Evolutionary conservation across 2,329 filamentous ascomycete genomes (phyloP), one percentile per base, ranked within the genome.

Genomic region (Ilyonectria sp.): DNA sequence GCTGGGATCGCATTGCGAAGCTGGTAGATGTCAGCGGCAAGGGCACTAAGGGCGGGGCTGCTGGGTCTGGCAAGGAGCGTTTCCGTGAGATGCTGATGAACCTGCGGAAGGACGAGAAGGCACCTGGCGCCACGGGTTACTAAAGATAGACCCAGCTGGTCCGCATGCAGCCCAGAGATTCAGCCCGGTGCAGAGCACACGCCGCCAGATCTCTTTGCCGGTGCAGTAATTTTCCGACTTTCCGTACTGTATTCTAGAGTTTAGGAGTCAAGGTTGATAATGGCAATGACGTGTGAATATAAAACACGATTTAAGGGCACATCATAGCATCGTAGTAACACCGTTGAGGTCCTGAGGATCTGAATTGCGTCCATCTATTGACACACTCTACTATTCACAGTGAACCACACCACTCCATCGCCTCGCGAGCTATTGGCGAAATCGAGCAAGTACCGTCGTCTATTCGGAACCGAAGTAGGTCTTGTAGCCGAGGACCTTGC

Each of bases 1-100:
- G 94, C 87, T 99, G 96, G 96, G 96, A 99, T 85, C 92, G 96
- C 74, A 98, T 99, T 78, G 93, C 95, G 26, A 99, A 98, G 86
- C 83, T 99, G 75, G 95, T 98, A n/a, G 96, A 99, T 82, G 83
- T 99, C 72, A 98, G 94, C 77, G 96, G 96, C 69, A 99, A 98
- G 85, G 94, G 95, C 15, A 85, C 89, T 67, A 93, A 91, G 82
- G 95, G 95, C 65, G 95, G 95, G 78, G 94, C 93, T 49, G 91
- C 91, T 68, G 95, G 95, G 52, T 97, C 93, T 68, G 95, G 95
- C 76, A 99, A 99, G 88, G 94, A 97, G 82, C 93, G 94, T 71
- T 98, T 99, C 88, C 91, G 96, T 73, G 95, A 98, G 83, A 79
- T 98, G 78, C 85, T 99, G 76, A 83, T 95, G 75, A 95, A 91